Percentiles rank a stretch among this genome's conserved stretches.
Evolutionary conservation across 2,329 filamentous ascomycete species (phyloP).

Genomic region (Corynespora cassiicola): DNA sequence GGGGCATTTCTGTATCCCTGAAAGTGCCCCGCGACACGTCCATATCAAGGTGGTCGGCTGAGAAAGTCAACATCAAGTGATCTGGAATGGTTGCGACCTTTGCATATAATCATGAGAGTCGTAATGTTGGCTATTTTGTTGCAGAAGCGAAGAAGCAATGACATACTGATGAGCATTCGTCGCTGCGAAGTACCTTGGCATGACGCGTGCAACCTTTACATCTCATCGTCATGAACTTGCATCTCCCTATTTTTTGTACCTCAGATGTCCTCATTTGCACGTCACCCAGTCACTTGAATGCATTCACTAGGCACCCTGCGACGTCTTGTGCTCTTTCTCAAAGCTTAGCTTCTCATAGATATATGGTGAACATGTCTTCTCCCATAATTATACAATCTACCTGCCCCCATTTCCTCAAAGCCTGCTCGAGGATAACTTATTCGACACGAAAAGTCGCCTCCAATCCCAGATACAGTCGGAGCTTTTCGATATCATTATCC

Average conservation of each 20-base stretch:
- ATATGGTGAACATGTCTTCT: neutral
- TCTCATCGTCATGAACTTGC: constrained; percentile 11
- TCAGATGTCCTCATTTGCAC: constrained; percentile 8
- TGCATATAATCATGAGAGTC: too few relatives aligned
- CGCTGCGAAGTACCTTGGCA: too few relatives aligned
- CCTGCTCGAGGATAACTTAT: neutral
- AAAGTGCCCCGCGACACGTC: too few relatives aligned
- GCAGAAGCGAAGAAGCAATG: too few relatives aligned
- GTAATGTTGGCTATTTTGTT: too few relatives aligned
- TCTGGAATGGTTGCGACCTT: too few relatives aligned
- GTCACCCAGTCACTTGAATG: constrained; percentile 2
- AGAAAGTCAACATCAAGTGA: too few relatives aligned
- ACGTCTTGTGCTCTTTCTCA: constrained; percentile 1
- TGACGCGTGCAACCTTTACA: constrained; percentile 7
- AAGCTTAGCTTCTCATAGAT: neutral
- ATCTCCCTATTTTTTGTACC: neutral
- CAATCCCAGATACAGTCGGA: constrained; percentile 4
- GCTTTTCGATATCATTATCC: constrained; percentile 22
- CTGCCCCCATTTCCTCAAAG: neutral
- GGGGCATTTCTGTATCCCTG: too few relatives aligned
- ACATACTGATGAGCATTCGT: too few relatives aligned
- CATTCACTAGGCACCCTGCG: neutral
- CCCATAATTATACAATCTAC: constrained; percentile 1
- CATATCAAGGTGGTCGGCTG: too few relatives aligned
- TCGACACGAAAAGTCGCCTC: constrained; percentile 1